phyloP scores from a whole-genome alignment of 2,329 filamentous ascomycete species.

The Moelleriella libera region DNA sequence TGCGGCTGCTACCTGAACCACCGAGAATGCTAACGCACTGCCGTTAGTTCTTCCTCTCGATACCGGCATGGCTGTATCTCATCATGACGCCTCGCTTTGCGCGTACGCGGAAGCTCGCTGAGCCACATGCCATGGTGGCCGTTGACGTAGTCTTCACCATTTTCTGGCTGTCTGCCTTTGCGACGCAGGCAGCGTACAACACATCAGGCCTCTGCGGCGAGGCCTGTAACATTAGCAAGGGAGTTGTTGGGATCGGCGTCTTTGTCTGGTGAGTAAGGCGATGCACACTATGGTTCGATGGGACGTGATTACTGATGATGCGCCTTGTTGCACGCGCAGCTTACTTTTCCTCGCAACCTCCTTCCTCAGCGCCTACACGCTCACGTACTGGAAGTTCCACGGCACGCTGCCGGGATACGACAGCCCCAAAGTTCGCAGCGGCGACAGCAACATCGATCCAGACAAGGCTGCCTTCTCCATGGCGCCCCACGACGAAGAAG shows the following conservation, averaged over 20 bases:
- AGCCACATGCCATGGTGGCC: constrained; percentile 45
- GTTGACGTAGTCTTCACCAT: constrained; percentile 44
- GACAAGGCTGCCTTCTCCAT: constrained; percentile 58
- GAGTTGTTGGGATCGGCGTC: constrained; percentile 46
- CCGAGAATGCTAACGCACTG: not conserved
- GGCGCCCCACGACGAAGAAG: constrained; percentile 51
- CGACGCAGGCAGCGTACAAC: constrained; percentile 52
- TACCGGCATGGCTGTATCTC: constrained; percentile 51
- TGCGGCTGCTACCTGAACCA: not conserved
- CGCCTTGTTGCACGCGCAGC: not conserved
- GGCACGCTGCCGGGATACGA: constrained; percentile 49
- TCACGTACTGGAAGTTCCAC: constrained; percentile 48
- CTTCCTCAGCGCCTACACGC: constrained; percentile 43
- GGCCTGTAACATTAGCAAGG: constrained; percentile 47
- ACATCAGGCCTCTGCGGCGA: constrained; percentile 36
- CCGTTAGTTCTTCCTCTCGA: constrained; percentile 46
- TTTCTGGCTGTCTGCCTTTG: constrained; percentile 54
- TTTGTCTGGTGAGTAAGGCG: constrained; percentile 40
- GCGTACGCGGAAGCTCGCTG: constrained; percentile 45
- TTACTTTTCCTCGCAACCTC: constrained; percentile 42
- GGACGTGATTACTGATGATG: too few relatives aligned
- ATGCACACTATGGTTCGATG: not conserved
- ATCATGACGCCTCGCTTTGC: constrained; percentile 50
- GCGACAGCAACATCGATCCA: constrained; percentile 44
- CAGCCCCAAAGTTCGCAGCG: constrained; percentile 25